Evolutionary conservation across 352 stramenopile genomes (phyloP).

Genomic region (Phytophthora meadii): DNA sequence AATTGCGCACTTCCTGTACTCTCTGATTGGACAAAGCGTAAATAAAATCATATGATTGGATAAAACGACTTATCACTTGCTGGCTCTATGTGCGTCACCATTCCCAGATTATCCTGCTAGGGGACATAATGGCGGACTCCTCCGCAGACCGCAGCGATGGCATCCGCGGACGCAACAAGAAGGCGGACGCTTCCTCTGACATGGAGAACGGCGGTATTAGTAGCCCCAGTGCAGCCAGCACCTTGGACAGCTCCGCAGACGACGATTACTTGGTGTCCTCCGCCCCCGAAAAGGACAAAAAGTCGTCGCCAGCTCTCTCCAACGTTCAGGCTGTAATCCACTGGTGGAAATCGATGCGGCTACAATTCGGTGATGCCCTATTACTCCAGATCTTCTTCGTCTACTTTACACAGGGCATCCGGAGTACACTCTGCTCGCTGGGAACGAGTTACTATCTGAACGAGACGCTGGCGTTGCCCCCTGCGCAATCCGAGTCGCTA

Average conservation of each 20-base stretch:
- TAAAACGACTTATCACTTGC: neutral
- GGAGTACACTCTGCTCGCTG: slow-evolving; percentile 77
- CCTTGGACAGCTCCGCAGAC: slow-evolving; percentile 20
- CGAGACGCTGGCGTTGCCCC: slow-evolving; percentile 70
- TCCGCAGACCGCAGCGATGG: slow-evolving; percentile 32
- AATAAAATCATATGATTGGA: neutral
- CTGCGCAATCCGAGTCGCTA: slow-evolving; percentile 71
- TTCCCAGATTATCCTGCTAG: neutral
- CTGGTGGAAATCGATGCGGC: slow-evolving; percentile 67
- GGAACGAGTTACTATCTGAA: slow-evolving; percentile 85
- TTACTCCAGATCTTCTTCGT: slow-evolving; percentile 87
- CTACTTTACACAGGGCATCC: slow-evolving; percentile 84
- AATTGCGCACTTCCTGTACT: neutral
- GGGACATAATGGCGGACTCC: slow-evolving; percentile 6
- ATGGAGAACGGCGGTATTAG: slow-evolving; percentile 17
- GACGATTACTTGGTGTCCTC: slow-evolving; percentile 10
- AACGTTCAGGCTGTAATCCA: slow-evolving; percentile 49
- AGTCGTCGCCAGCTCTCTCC: slow-evolving; percentile 17
- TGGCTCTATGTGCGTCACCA: slow-evolving; percentile 3
- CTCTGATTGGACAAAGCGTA: neutral
- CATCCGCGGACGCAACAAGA: slow-evolving; percentile 72
- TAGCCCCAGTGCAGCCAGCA: slow-evolving; percentile 7
- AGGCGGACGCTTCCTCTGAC: slow-evolving; percentile 29
- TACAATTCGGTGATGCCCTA: slow-evolving; percentile 73
- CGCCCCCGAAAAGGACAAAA: slow-evolving; percentile 16